Percentiles rank a stretch among this genome's conserved stretches.
phyloP scores from a whole-genome alignment of 106 monocot species.

The Narthecium ossifragum region DNA sequence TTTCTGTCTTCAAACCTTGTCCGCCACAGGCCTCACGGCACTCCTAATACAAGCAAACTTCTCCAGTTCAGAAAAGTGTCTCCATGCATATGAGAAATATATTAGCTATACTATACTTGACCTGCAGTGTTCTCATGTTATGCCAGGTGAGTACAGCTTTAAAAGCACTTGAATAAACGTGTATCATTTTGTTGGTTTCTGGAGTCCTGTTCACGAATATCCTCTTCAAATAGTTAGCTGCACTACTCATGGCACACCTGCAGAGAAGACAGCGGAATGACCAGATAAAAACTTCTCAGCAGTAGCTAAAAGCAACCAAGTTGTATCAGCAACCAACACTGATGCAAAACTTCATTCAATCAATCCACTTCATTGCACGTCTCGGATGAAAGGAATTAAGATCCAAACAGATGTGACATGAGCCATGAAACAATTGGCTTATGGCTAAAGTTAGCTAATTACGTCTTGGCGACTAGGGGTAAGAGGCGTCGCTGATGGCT shows the following conservation, averaged over 20 bases:
- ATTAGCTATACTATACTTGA: slow-evolving; percentile 1
- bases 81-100: not conserved
- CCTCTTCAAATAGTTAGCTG: slow-evolving; percentile 56
- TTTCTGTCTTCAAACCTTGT: slow-evolving; percentile 97
- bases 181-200: slow-evolving; percentile 55
- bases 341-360: too few relatives aligned
- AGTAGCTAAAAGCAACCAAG: too few relatives aligned
- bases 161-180: slow-evolving; percentile 86
- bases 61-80: too few relatives aligned
- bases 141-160: slow-evolving; percentile 87
- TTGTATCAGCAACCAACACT: too few relatives aligned
- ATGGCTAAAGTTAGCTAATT: too few relatives aligned
- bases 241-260: slow-evolving; percentile 84
- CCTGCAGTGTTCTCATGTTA: slow-evolving; percentile 95
- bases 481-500: slow-evolving; percentile 85
- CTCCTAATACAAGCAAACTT: slow-evolving; percentile 37
- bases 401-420: too few relatives aligned
- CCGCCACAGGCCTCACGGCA: slow-evolving; percentile 98
- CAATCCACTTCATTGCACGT: too few relatives aligned
- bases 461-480: slow-evolving; percentile 89
- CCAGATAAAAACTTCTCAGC: too few relatives aligned
- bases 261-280: slow-evolving; percentile 1
- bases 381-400: too few relatives aligned
- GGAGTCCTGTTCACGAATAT: slow-evolving; percentile 74
- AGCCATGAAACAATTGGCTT: too few relatives aligned